Evolutionary conservation across 2,329 filamentous ascomycete genomes (phyloP), one percentile per base, ranked within the genome.

Genomic region (Ophiobolus disseminans): DNA sequence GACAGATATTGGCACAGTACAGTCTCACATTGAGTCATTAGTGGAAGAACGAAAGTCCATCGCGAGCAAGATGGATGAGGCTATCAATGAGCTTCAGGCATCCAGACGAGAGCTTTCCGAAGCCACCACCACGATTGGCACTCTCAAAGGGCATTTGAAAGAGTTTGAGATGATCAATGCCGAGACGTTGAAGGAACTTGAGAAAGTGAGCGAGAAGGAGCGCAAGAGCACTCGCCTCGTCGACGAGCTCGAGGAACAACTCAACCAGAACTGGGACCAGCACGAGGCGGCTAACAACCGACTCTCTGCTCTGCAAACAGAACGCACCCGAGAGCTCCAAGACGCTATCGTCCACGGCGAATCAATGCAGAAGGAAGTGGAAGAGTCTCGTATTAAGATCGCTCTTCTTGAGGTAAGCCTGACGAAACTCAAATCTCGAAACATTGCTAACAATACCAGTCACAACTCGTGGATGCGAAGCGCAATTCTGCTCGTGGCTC

Each of bases 191-290:
- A 79, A 79, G 53, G 82, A 85, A 60, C 77, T 87, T 19, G 79
- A 82, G 54, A 77, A 77, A 55, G 76, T 86, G 46, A 78, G 75
- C 17, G 76, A 79, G 13, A 84, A 84, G 75, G 96, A 95, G 79
- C 87, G 91, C 78, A 97, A 96, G 81, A 95, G 94, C 73, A 89
- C 90, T 32, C 86, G 91, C 17, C 80, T 99, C 10, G 90, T 99
- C 7, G 91, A 97, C 71, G 93, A 99, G 75, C 86, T 99, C 4
- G 94, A 99, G 74, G 93, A 97, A 64, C 94, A 99, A 73, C 85
- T 99, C 44, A 92, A 93, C 68, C 90, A 83, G 70, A 97, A 94
- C 76, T 99, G 91, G 74, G 94, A 99, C 67, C 90, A 96, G 70
- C 91, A 93, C 51, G 90, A 97, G 68, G 80, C 85, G 50, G 86